phyloP scores from a whole-genome alignment of 495 filamentous ascomycete genomes.

The Penicillium fimorum region DNA sequence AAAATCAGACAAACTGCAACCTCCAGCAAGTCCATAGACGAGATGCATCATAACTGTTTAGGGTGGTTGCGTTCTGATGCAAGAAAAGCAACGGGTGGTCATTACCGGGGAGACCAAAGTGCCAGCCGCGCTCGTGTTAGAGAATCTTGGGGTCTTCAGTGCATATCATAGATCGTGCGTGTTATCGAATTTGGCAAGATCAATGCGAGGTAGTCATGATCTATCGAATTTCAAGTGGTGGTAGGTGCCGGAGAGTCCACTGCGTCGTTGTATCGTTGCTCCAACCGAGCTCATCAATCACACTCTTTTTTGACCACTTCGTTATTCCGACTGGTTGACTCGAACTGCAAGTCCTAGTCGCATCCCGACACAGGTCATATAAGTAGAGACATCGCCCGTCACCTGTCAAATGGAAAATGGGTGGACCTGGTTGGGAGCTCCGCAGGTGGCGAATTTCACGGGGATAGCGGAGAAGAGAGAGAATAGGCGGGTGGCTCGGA shows the following conservation, averaged over 20 bases:
- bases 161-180: neutral
- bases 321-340: neutral
- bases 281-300: neutral
- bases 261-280: neutral
- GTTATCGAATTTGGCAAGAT: neutral
- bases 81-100: neutral
- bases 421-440: neutral
- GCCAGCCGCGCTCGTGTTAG: neutral
- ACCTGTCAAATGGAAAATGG: conserved; percentile 14
- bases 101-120: neutral
- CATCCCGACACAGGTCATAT: conserved; percentile 5
- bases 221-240: neutral
- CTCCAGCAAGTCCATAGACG: neutral
- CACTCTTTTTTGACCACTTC: neutral
- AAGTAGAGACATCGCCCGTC: conserved; percentile 1
- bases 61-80: neutral
- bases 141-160: neutral
- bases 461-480: conserved; percentile 3
- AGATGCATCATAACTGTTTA: neutral
- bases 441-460: conserved; percentile 9
- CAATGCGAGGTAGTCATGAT: neutral
- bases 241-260: neutral
- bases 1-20: neutral
- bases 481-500: neutral
- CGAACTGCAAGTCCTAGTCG: neutral